Base-by-base conservation (phyloP, 225 moss, liverwort and hornwort genomes). In the Asterella californica region DNA sequence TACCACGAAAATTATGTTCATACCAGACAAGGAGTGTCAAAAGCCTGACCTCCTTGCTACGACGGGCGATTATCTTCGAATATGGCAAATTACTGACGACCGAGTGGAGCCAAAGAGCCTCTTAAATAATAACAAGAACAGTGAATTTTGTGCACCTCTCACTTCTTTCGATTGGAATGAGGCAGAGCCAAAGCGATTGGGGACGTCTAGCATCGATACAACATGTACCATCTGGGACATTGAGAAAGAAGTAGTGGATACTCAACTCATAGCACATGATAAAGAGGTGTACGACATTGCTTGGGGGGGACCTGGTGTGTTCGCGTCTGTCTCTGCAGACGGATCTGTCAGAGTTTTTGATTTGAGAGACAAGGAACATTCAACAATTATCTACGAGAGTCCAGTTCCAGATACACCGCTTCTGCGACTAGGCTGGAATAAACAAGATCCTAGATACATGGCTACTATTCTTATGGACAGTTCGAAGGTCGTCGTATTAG, bases 141-240 rank as follows among this genome's bases (percentile, higher is more conserved):
- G 92, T 79, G 94, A 94, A 75, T 94, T 86, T 50, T 92, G 92
- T 53, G 89, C 92, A 46, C 94, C 94, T 6, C 86, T 94, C 63
- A 94, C 94, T n/a, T 94, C 94, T 38, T 94, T 94, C 49, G 94
- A 94, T 84, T 94, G 94, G 94, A 94, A 92, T 29, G 94, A 94
- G 75, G 87, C 84, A 38, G 94, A 94, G 79, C 89, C 90, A 21
- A 91, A 88, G 84, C 89, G 94, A 64, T 70, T 94, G 79, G 94
- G 94, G 68, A 94, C 94, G 15, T 92, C 91, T 54, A 94, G 94
- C 73, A 94, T 94, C 57, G 94, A 94, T 70, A 94, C 94, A 34
- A 94, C 94, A 21, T 94, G 94, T 81, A 94, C 94, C 25, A 94
- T 94, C 57, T 94, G 94, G 94, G 94, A 94, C 76, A 93, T 94